A percentile compares a stretch with the other conserved stretches of the same genome.
phyloP scores from a whole-genome alignment of 2,329 filamentous ascomycete genomes.

The Nectriaceae sp. region DNA sequence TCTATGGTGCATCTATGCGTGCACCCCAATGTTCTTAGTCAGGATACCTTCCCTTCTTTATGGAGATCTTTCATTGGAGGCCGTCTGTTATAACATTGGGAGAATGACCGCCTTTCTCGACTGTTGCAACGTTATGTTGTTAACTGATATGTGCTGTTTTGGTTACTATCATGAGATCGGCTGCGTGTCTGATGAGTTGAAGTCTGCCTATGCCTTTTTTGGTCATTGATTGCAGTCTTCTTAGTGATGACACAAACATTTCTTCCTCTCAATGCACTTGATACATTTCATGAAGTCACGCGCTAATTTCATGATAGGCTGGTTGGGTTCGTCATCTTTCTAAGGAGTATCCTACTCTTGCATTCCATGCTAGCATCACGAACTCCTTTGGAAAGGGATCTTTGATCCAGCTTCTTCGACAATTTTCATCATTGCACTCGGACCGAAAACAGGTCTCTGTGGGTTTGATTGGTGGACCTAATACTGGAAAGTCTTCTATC shows the following conservation, averaged over 20 bases:
- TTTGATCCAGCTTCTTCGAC: slow-evolving; percentile 85
- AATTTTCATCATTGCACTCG: slow-evolving; percentile 88
- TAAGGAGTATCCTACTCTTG: slow-evolving; percentile 89
- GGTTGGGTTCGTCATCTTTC: slow-evolving; percentile 88
- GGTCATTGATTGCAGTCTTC: slow-evolving; percentile 75
- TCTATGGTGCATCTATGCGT: background rate
- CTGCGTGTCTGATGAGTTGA: slow-evolving; percentile 98
- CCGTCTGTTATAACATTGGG: slow-evolving; percentile 99
- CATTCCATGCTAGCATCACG: slow-evolving; percentile 92
- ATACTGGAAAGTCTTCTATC: slow-evolving; percentile 93
- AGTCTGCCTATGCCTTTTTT: slow-evolving; percentile 65
- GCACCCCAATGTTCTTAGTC: slow-evolving; percentile 70
- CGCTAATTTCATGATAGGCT: slow-evolving; percentile 59
- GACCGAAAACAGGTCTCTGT: slow-evolving; percentile 94
- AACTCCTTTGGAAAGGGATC: slow-evolving; percentile 97
- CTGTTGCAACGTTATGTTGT: slow-evolving; percentile 37
- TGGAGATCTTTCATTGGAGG: slow-evolving; percentile 63
- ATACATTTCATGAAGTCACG: background rate
- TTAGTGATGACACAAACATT: slow-evolving; percentile 97
- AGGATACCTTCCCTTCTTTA: slow-evolving; percentile 76
- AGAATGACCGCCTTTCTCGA: slow-evolving; percentile 69
- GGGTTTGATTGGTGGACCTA: slow-evolving; percentile 77
- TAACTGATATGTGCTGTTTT: slow-evolving; percentile 84
- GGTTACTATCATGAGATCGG: slow-evolving; percentile 75
- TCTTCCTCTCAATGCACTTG: slow-evolving; percentile 21